These are phyloP conservation scores for Pezicula neosporulosa DNA, from an alignment of 2,329 filamentous ascomycete genomes.

Conservation along the genomic window DNA sequence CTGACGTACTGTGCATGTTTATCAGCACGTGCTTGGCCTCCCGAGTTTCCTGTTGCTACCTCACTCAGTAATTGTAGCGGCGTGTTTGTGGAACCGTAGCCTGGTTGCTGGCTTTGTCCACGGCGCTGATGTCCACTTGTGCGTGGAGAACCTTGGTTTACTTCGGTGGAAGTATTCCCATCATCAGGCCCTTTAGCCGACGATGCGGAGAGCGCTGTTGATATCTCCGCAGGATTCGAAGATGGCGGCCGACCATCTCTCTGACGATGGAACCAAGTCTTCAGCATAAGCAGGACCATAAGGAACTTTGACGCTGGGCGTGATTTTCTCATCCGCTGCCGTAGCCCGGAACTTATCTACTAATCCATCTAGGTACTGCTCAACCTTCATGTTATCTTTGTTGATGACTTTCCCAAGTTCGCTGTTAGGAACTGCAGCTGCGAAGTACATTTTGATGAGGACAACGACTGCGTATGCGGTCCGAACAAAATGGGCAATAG, in stretches of 20 bases:
- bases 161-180: background rate
- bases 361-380: conserved; percentile 66
- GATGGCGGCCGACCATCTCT: conserved; percentile 18
- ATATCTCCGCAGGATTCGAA: conserved; percentile 1
- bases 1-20: conserved; percentile 16
- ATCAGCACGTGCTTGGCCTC: conserved; percentile 18
- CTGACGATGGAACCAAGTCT: conserved; percentile 50
- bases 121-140: conserved; percentile 11
- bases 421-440: conserved; percentile 57
- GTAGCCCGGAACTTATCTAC: conserved; percentile 64
- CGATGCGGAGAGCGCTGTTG: background rate
- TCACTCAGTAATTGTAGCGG: conserved; percentile 36
- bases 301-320: conserved; percentile 68
- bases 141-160: conserved; percentile 6
- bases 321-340: conserved; percentile 59
- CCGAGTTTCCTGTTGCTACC: conserved; percentile 33
- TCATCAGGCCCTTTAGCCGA: background rate
- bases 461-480: conserved; percentile 54
- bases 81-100: conserved; percentile 29
- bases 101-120: conserved; percentile 11
- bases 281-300: conserved; percentile 66
- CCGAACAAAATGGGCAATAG: conserved; percentile 48
- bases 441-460: conserved; percentile 57
- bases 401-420: conserved; percentile 69
- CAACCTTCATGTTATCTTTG: conserved; percentile 61